A percentile compares a stretch with the other conserved stretches of the same genome.
Evolutionary conservation across 2,329 filamentous ascomycete genomes (phyloP).

Genomic region (Trichoderma koningiopsis): DNA sequence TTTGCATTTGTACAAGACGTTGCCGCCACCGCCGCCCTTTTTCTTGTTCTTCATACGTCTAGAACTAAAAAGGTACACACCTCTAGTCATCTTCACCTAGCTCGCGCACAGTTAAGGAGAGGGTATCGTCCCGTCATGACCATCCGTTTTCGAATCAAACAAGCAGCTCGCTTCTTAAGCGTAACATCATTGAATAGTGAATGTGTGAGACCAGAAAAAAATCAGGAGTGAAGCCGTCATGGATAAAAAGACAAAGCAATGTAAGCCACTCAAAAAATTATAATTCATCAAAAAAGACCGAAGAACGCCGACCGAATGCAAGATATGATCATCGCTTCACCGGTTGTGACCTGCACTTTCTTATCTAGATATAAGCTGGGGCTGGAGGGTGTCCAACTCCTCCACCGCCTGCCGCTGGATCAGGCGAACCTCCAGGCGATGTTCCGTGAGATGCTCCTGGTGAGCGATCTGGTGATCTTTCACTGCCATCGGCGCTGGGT

Average conservation of each 20-base stretch:
- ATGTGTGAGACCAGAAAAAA: neutral
- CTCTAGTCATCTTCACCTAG: neutral
- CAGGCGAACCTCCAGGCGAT: neutral
- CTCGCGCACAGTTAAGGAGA: neutral
- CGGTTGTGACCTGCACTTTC: constrained; percentile 6
- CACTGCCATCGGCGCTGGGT: neutral
- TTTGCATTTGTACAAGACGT: neutral
- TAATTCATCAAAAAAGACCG: neutral
- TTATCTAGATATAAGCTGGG: constrained; percentile 10
- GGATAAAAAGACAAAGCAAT: neutral
- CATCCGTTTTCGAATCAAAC: constrained; percentile 5
- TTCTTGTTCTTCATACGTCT: constrained; percentile 4
- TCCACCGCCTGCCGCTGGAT: neutral
- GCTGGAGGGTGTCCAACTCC: neutral
- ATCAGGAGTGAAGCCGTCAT: neutral
- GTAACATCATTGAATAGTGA: neutral
- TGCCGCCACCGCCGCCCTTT: neutral
- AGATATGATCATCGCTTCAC: neutral
- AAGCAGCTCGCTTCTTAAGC: constrained; percentile 5
- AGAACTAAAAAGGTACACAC: neutral
- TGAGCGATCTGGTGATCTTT: neutral
- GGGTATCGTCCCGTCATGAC: constrained; percentile 18
- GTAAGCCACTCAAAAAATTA: neutral
- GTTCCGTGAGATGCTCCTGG: neutral
- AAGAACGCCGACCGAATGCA: constrained; percentile 21